A percentile compares a stretch with the other conserved stretches of the same genome.
These are phyloP conservation scores for Ensete ventricosum DNA, from an alignment of 176 grass and related monocot genomes.

Conservation along the genomic window DNA sequence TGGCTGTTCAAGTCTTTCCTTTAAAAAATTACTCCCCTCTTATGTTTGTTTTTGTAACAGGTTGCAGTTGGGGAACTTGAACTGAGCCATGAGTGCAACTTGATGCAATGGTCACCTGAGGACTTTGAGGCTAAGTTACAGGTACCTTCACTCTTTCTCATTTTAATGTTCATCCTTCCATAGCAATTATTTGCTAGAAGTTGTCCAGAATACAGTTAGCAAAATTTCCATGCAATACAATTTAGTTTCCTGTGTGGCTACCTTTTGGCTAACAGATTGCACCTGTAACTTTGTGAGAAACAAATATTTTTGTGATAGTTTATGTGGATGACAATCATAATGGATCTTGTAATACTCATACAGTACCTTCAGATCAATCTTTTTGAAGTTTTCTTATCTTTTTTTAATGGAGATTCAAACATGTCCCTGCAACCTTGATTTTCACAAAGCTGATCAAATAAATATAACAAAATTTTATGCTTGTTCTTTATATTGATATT, in stretches of 20 bases:
- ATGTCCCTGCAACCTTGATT: too few species aligned
- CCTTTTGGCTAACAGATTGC: background rate
- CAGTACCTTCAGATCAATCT: background rate
- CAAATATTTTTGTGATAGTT: background rate
- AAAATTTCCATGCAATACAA: background rate
- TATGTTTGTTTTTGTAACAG: conserved; percentile 36
- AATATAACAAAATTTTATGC: too few species aligned
- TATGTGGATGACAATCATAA: background rate
- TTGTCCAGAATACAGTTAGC: background rate
- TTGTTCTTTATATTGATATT: too few species aligned
- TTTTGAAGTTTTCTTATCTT: too few species aligned
- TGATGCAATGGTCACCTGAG: conserved; percentile 88
- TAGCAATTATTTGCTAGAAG: background rate
- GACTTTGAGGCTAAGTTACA: conserved; percentile 96
- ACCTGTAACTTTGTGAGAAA: background rate
- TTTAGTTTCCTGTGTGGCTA: background rate
- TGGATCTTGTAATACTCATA: background rate
- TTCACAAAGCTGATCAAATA: too few species aligned
- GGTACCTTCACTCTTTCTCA: too few species aligned
- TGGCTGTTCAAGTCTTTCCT: too few species aligned
- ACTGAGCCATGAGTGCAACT: conserved; percentile 78
- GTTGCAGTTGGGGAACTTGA: conserved; percentile 92
- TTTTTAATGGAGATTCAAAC: too few species aligned
- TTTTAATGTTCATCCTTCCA: too few species aligned
- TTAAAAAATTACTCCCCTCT: background rate